phyloP scores from a whole-genome alignment of 2,329 filamentous ascomycete genomes.

The Penicillium sp. region DNA sequence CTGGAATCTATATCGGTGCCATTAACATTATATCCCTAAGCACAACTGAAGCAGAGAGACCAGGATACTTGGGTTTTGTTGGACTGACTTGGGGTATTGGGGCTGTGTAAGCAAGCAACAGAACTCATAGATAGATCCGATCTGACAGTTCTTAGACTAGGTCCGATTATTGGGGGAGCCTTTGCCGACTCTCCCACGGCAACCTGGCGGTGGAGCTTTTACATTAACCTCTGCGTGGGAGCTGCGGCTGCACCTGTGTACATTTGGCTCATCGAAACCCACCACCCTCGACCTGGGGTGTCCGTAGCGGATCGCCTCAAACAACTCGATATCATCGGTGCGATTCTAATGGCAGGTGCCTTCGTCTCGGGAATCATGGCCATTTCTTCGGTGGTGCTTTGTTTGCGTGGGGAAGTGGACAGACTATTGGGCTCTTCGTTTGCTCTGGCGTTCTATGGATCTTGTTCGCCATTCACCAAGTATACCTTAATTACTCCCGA shows the following conservation, averaged over 20 bases:
- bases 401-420: constrained; percentile 45
- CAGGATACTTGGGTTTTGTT: constrained; percentile 30
- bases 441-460: constrained; percentile 44
- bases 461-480: constrained; percentile 46
- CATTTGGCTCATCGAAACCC: constrained; percentile 11
- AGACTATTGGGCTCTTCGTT: constrained; percentile 47
- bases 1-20: constrained; percentile 29
- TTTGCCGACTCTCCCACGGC: constrained; percentile 25
- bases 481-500: constrained; percentile 41
- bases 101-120: constrained; percentile 19
- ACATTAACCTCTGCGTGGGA: constrained; percentile 20
- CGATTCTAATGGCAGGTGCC: constrained; percentile 39
- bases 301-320: not conserved
- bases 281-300: not conserved
- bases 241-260: not conserved
- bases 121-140: no score
- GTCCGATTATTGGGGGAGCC: constrained; percentile 37
- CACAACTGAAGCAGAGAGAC: constrained; percentile 21
- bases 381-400: constrained; percentile 48
- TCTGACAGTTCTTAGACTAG: constrained; percentile 17
- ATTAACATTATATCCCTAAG: constrained; percentile 24
- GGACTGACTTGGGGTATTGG: constrained; percentile 35
- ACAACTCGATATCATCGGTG: constrained; percentile 39
- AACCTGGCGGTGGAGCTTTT: constrained; percentile 34
- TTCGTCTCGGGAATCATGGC: constrained; percentile 43